Conservation (phyloP, 495 filamentous ascomycete species). For the Xylaria venustula region DNA sequence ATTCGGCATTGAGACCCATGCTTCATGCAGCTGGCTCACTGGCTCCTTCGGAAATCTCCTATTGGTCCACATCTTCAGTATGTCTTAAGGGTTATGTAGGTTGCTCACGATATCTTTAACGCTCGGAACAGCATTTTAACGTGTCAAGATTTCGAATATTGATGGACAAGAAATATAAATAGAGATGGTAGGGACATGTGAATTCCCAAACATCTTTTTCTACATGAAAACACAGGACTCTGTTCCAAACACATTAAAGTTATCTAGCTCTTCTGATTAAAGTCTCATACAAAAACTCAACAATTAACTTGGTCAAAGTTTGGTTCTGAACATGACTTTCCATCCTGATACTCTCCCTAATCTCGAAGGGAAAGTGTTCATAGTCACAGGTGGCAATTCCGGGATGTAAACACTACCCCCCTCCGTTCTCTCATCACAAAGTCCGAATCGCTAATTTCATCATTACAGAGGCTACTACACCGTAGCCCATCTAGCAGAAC, state of each 20-base stretch:
- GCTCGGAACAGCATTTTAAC: slow-evolving; percentile 22
- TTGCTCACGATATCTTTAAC: slow-evolving; percentile 27
- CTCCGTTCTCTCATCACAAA: slow-evolving; percentile 4
- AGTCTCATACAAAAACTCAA: slow-evolving; percentile 21
- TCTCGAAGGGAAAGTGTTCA: slow-evolving; percentile 25
- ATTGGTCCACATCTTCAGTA: no score
- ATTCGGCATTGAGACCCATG: no score
- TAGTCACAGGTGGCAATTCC: slow-evolving; percentile 31
- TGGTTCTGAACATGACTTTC: slow-evolving; percentile 38
- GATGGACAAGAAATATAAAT: slow-evolving; percentile 20
- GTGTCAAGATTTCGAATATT: slow-evolving; percentile 13
- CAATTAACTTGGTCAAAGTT: no score
- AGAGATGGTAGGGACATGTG: slow-evolving; percentile 23
- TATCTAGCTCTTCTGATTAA: no score
- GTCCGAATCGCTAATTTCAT: slow-evolving; percentile 16
- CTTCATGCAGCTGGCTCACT: slow-evolving; percentile 35
- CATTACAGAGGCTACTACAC: slow-evolving; percentile 36
- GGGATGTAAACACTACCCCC: slow-evolving; percentile 46
- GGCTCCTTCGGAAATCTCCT: slow-evolving; percentile 23
- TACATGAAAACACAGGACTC: slow-evolving; percentile 8
- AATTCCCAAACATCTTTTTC: neutral
- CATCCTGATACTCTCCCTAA: slow-evolving; percentile 36
- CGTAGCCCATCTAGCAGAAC: slow-evolving; percentile 35
- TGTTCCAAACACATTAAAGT: slow-evolving; percentile 19
- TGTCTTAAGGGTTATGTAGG: slow-evolving; percentile 22